phyloP scores from a whole-genome alignment of 1,284 basidiomycete genomes.

The Moesziomyces antarcticus region DNA sequence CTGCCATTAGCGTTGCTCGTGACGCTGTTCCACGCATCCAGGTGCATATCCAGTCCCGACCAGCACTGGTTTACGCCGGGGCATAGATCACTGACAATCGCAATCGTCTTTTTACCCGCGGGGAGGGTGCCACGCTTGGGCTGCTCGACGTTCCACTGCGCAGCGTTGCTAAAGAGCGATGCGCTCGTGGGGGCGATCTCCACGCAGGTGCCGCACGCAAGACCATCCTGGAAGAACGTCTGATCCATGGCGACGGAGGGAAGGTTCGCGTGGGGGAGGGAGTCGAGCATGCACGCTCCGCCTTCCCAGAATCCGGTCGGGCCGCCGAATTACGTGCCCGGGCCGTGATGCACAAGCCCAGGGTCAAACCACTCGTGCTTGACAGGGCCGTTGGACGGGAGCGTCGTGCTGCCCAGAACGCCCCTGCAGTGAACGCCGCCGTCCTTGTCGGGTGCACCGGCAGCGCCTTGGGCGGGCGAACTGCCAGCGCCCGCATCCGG shows the following conservation, averaged over 20 bases:
- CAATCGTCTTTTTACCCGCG: conserved; percentile 22
- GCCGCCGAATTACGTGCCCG: conserved; percentile 36
- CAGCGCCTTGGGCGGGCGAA: not conserved
- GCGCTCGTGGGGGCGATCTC: conserved; percentile 32
- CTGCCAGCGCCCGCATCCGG: not conserved
- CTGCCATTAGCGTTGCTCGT: conserved; percentile 17
- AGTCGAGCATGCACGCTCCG: conserved; percentile 46
- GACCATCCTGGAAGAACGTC: conserved; percentile 37
- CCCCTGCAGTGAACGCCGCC: conserved; percentile 22
- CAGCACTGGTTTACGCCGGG: conserved; percentile 40
- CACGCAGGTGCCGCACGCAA: conserved; percentile 47
- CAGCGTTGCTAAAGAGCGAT: conserved; percentile 28
- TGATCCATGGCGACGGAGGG: conserved; percentile 48
- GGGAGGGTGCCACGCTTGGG: conserved; percentile 17
- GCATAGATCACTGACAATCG: conserved; percentile 45
- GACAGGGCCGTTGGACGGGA: conserved; percentile 6
- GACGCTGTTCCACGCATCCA: conserved; percentile 41
- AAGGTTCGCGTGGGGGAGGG: conserved; percentile 31
- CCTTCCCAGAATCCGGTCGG: conserved; percentile 32
- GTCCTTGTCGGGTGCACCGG: not conserved
- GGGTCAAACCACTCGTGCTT: conserved; percentile 31
- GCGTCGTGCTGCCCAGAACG: conserved; percentile 8
- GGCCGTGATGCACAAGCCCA: conserved; percentile 30
- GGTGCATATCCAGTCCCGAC: conserved; percentile 49
- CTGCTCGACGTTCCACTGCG: conserved; percentile 23